Evolutionary conservation across 495 filamentous ascomycete genomes (phyloP).

Genomic region (Trichodelitschia bisporula): DNA sequence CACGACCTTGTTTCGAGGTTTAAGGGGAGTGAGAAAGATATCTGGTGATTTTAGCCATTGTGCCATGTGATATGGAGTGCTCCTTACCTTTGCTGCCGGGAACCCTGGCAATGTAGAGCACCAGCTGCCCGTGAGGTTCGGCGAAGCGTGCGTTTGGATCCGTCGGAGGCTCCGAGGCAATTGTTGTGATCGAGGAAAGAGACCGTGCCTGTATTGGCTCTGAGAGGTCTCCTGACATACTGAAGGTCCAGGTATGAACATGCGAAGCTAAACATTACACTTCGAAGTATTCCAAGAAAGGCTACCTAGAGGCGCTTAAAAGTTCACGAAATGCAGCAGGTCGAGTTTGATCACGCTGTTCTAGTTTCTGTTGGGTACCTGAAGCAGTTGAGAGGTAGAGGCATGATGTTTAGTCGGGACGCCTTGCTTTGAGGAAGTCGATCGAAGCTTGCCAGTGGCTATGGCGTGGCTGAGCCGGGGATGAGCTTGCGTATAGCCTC

Average conservation of each 20-base stretch:
- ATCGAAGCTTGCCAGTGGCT: too few relatives aligned
- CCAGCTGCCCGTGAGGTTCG: slow-evolving; percentile 35
- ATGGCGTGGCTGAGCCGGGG: too few relatives aligned
- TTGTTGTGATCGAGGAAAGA: slow-evolving; percentile 46
- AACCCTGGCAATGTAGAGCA: slow-evolving; percentile 76
- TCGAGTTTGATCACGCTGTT: too few relatives aligned
- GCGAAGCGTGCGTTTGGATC: slow-evolving; percentile 56
- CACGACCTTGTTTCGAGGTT: slow-evolving; percentile 66
- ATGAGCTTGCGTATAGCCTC: too few relatives aligned
- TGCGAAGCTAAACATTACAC: too few relatives aligned
- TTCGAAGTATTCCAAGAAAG: too few relatives aligned
- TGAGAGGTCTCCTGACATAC: too few relatives aligned
- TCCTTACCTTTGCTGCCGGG: slow-evolving; percentile 64
- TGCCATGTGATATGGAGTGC: neutral
- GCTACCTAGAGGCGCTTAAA: neutral
- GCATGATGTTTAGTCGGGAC: too few relatives aligned
- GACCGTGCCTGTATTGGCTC: slow-evolving; percentile 66
- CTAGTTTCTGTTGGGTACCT: too few relatives aligned
- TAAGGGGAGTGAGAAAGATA: slow-evolving; percentile 78
- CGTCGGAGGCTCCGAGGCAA: slow-evolving; percentile 68
- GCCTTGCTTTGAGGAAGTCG: too few relatives aligned
- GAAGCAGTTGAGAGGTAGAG: too few relatives aligned
- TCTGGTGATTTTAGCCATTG: slow-evolving; percentile 24
- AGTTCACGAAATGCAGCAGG: neutral
- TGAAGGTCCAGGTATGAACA: too few relatives aligned